Evolutionary conservation across 441 rosid species (phyloP), one percentile per base, ranked within the genome.

Genomic region (Gossypium gossypioides): DNA sequence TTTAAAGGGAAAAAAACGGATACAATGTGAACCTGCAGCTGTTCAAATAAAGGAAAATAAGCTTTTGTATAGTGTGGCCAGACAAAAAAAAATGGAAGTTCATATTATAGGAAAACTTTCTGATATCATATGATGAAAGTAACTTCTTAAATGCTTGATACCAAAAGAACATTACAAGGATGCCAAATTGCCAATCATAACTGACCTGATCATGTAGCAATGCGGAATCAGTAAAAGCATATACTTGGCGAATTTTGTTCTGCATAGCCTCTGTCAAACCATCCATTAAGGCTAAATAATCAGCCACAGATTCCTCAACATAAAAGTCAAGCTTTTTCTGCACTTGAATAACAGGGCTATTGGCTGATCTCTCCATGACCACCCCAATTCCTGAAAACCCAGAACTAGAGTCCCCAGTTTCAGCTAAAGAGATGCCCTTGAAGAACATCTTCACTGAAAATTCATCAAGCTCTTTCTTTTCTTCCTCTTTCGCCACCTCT

Each of bases 371-470:
- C 78, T 90, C 91, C 85, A 94, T 88, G 32, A 87, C 87, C 70
- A 92, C 92, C 74, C 97, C 99, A 74, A 94, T 89, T 50, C 99
- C 97, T 0, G 97, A 86, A 42, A 78, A 84, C 42, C 94, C 97
- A 4, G 82, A 81, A 77, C 79, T 76, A 8, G 83, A 81, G 8
- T 85, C 96, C 76, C 88, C 89, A 37, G 71, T 74, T 57, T 34
- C 86, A 10, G 86, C 80, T 72, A 89, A 62, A 3, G 97, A 90
- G 22, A 86, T 75, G 66, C 99, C 97, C 71, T 92, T 94, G 74
- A 92, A 94, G 75, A 87, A 87, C 89, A 94, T 76, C 80, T 87
- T 90, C 68, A 85, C 96, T 6, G 97, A 88, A 81, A 86, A 87
- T 62, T 90, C 87, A 78, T 83, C 91, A 70, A 85, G 74, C 19